These are phyloP conservation scores for Debaryomyces hansenii DNA, from an alignment of 805 yeast species.

Conservation along the genomic window DNA sequence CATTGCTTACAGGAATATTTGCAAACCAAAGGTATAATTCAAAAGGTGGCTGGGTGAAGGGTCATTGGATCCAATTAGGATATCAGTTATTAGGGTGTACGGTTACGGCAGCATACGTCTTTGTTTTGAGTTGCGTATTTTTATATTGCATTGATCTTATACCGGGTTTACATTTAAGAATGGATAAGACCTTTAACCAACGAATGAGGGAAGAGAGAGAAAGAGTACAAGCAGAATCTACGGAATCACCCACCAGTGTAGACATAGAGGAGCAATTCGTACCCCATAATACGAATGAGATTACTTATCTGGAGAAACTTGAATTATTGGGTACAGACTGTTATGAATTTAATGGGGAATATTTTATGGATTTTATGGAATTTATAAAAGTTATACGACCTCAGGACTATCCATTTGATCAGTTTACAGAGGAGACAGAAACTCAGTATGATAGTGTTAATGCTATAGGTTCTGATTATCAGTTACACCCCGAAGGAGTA, in stretches of 20 bases:
- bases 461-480: constrained; percentile 4
- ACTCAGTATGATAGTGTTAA: neutral
- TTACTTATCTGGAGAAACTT: constrained; percentile 19
- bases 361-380: constrained; percentile 40
- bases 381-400: constrained; percentile 37
- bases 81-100: constrained; percentile 39
- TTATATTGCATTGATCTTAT: constrained; percentile 36
- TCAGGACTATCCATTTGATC: constrained; percentile 28
- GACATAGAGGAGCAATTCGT: neutral
- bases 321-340: constrained; percentile 40
- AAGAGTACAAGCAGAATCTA: constrained; percentile 14
- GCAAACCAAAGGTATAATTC: constrained; percentile 32
- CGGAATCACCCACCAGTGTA: neutral
- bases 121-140: constrained; percentile 29
- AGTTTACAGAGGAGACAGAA: neutral
- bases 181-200: constrained; percentile 38
- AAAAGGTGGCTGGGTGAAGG: constrained; percentile 42
- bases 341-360: constrained; percentile 43
- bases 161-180: constrained; percentile 43
- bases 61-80: constrained; percentile 41
- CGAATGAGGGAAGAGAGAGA: constrained; percentile 18
- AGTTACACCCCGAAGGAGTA: constrained; percentile 6
- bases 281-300: neutral
- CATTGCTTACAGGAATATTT: constrained; percentile 40
- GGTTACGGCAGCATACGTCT: constrained; percentile 34